A percentile compares a stretch with the other conserved stretches of the same genome.
Conservation (phyloP, 345 rosid genomes). For the Populus alba region DNA sequence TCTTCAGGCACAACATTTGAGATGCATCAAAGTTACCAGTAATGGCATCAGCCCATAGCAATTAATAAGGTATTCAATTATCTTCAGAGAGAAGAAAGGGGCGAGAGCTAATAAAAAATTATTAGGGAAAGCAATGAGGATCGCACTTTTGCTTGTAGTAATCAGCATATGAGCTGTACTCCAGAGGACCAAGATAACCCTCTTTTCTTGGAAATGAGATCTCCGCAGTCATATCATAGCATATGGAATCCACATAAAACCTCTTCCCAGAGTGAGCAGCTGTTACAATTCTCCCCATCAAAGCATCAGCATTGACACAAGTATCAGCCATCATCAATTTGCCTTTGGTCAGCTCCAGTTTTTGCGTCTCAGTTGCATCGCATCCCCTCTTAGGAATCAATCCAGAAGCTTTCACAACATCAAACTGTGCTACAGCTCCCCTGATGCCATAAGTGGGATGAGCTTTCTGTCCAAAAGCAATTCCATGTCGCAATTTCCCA, state of each 20-base stretch:
- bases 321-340: slow-evolving; percentile 89
- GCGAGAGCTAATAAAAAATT: neutral
- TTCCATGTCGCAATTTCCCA: slow-evolving; percentile 88
- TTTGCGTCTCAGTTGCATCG: slow-evolving; percentile 43
- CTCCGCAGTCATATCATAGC: slow-evolving; percentile 88
- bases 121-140: neutral
- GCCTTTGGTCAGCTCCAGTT: slow-evolving; percentile 40
- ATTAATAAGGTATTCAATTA: slow-evolving; percentile 16
- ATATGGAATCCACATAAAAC: slow-evolving; percentile 87
- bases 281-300: slow-evolving; percentile 82
- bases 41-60: slow-evolving; percentile 21
- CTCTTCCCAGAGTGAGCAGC: slow-evolving; percentile 99
- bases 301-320: slow-evolving; percentile 45
- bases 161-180: slow-evolving; percentile 90
- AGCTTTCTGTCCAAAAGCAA: slow-evolving; percentile 78
- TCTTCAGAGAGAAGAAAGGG: neutral
- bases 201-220: slow-evolving; percentile 95
- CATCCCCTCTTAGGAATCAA: slow-evolving; percentile 68
- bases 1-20: slow-evolving; percentile 51
- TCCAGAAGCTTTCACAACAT: slow-evolving; percentile 91
- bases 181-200: slow-evolving; percentile 97
- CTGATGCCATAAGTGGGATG: slow-evolving; percentile 98
- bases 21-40: slow-evolving; percentile 40
- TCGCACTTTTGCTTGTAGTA: slow-evolving; percentile 93
- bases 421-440: slow-evolving; percentile 95